Percentiles rank a stretch among this genome's conserved stretches.
Evolutionary conservation across 257 asterid species (phyloP).

Genomic region (Gynochthodes officinalis): DNA sequence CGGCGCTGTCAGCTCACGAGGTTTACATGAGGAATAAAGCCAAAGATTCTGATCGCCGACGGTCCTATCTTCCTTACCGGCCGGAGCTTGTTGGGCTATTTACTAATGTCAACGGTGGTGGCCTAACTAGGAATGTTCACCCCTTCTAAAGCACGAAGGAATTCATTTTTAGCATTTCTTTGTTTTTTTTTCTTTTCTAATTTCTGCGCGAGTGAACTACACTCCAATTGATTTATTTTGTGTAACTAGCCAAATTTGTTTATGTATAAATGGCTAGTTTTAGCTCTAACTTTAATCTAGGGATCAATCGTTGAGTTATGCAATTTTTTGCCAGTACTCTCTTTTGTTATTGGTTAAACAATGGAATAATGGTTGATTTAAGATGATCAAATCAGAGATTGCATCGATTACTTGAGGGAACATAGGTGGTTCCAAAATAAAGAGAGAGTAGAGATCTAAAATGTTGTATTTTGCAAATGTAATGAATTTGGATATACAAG

Average conservation of each 20-base stretch:
- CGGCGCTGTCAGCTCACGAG: constrained; percentile 63
- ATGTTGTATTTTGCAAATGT: no score
- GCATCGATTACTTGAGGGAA: no score
- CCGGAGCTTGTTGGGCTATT: constrained; percentile 88
- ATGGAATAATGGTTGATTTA: no score
- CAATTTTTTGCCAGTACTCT: background rate
- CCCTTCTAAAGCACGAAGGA: constrained; percentile 42
- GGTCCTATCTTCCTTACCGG: constrained; percentile 85
- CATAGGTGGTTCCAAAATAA: no score
- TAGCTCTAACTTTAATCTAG: background rate
- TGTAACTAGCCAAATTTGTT: background rate
- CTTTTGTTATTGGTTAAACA: background rate
- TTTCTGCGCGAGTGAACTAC: background rate
- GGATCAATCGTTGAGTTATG: background rate
- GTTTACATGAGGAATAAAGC: constrained; percentile 69
- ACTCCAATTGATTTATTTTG: background rate
- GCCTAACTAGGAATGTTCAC: constrained; percentile 72
- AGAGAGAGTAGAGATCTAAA: no score
- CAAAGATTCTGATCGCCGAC: constrained; percentile 46
- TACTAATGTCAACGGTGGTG: constrained; percentile 78
- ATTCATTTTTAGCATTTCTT: background rate
- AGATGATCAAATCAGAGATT: no score
- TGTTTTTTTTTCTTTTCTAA: background rate
- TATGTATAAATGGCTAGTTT: background rate
- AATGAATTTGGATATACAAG: no score